A percentile compares a stretch with the other conserved stretches of the same genome.
Conservation (phyloP, 108 stramenopile genomes). For the Aureococcus anophagefferens region DNA sequence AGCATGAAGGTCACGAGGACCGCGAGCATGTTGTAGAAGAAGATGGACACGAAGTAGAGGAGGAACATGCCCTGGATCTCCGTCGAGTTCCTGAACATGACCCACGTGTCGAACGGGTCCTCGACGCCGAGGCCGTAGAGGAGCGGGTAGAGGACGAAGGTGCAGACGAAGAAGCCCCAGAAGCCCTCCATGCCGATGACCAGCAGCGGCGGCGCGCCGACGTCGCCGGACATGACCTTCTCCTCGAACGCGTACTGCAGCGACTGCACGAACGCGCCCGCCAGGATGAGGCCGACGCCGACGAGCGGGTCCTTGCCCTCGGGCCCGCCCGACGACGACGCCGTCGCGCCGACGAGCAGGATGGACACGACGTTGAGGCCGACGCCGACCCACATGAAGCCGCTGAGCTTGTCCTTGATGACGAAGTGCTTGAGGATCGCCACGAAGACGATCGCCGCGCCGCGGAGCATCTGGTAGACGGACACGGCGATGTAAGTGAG, state of each 20-base stretch:
- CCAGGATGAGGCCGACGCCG: slow-evolving; percentile 64
- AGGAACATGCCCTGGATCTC: slow-evolving; percentile 6
- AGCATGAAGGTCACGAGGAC: slow-evolving; percentile 83
- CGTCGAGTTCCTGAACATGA: slow-evolving; percentile 54
- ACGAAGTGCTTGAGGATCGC: slow-evolving; percentile 78
- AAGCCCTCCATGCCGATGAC: slow-evolving; percentile 83
- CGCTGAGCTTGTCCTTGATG: slow-evolving; percentile 51
- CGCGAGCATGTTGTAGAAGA: slow-evolving; percentile 84
- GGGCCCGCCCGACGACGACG: slow-evolving; percentile 6
- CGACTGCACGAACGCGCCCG: slow-evolving; percentile 77
- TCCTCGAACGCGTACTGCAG: slow-evolving; percentile 82
- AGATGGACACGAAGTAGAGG: slow-evolving; percentile 77
- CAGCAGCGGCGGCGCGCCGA: slow-evolving; percentile 61
- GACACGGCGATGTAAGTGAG: slow-evolving; percentile 68
- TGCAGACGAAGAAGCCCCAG: slow-evolving; percentile 71
- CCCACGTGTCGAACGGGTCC: slow-evolving; percentile 66
- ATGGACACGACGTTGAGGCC: slow-evolving; percentile 70
- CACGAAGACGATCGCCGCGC: slow-evolving; percentile 79
- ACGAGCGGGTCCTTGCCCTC: slow-evolving; percentile 48
- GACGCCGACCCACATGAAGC: slow-evolving; percentile 76
- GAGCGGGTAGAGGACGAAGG: slow-evolving; percentile 65
- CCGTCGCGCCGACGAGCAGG: slow-evolving; percentile 65
- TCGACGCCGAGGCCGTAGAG: slow-evolving; percentile 51
- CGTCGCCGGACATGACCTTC: slow-evolving; percentile 75
- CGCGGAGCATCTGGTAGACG: slow-evolving; percentile 73